Evolutionary conservation across 148 eudicot species (phyloP), one percentile per base, ranked within the genome.

Genomic region (Chenopodium album): DNA sequence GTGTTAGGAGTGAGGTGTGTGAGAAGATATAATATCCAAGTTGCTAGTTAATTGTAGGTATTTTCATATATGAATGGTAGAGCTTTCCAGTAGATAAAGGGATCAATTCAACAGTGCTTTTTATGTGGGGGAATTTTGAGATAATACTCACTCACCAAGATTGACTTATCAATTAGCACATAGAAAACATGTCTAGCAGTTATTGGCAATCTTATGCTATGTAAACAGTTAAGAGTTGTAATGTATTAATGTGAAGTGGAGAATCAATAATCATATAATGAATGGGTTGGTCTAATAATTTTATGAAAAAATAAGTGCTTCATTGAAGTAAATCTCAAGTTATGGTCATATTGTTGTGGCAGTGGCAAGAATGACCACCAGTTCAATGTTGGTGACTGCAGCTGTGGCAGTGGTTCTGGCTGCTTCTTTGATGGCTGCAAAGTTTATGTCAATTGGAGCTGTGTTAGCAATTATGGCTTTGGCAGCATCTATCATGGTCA

Each of bases 381-480:
- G 78, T 70, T 81, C 85, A 84, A 82, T 82, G 67, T 86, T 84
- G 88, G 37, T 88, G 81, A 82, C 79, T 82, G 82, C 88, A 79
- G 88, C 92, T 83, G 93, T 80, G 83, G 92, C 96, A 83, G 87
- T 90, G 84, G 92, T 89, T 83, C 84, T 95, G 89, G 92, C 91
- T 82, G 92, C 97, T 89, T 87, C 87, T 82, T 84, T 88, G 87
- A 84, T 88, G 92, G 90, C 93, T 84, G 87, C 86, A 79, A 88
- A 86, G 37, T 64, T 84, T 66, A 60, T 88, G 78, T 86, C 90
- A 76, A 41, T 86, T 83, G 86, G 85, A 83, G 84, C 88, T 74
- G 81, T 89, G 84, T 82, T 93, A 82, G 90, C 92, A 85, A 79
- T 88, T 87, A 80, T 84, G 84, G 94, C 81, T 31, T 47, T 88